These are phyloP conservation scores for Gymnopilus dilepis DNA, from an alignment of 768 basidiomycete genomes.

Conservation along the genomic window DNA sequence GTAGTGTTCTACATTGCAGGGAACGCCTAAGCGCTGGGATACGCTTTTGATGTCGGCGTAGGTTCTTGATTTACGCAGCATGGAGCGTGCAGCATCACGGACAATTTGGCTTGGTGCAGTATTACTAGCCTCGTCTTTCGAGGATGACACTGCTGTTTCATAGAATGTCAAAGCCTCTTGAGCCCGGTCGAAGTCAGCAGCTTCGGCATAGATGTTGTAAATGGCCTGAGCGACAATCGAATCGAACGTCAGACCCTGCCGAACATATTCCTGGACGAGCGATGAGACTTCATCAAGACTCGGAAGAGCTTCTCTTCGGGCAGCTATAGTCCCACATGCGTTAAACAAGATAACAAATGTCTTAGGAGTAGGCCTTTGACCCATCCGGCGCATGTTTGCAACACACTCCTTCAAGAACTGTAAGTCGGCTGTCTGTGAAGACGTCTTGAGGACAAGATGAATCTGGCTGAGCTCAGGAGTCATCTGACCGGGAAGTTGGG, in stretches of 20 bases:
- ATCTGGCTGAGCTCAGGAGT: slow-evolving; percentile 58
- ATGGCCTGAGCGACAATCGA: slow-evolving; percentile 45
- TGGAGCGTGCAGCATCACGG: slow-evolving; percentile 22
- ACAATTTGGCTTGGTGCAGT: background rate
- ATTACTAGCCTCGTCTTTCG: background rate
- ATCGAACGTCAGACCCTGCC: slow-evolving; percentile 49
- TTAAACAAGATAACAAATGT: slow-evolving; percentile 57
- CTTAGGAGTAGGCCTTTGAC: slow-evolving; percentile 48
- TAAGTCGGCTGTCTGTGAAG: slow-evolving; percentile 35
- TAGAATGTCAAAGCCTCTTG: slow-evolving; percentile 46
- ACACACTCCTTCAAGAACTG: slow-evolving; percentile 41
- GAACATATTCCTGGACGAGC: slow-evolving; percentile 53
- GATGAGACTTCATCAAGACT: slow-evolving; percentile 40
- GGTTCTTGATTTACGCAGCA: slow-evolving; percentile 47
- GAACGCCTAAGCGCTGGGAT: slow-evolving; percentile 45
- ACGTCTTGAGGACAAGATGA: slow-evolving; percentile 55
- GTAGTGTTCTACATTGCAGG: slow-evolving; percentile 54
- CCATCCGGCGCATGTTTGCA: slow-evolving; percentile 41
- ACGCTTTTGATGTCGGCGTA: slow-evolving; percentile 48
- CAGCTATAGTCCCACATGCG: slow-evolving; percentile 40
- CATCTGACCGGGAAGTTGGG: slow-evolving; percentile 49
- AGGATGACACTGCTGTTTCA: slow-evolving; percentile 8
- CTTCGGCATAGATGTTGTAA: slow-evolving; percentile 47
- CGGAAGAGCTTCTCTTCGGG: slow-evolving; percentile 33
- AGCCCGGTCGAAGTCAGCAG: slow-evolving; percentile 41